These are phyloP conservation scores for Nitzschia inconspicua DNA, from an alignment of 108 stramenopile genomes.

Conservation along the genomic window DNA sequence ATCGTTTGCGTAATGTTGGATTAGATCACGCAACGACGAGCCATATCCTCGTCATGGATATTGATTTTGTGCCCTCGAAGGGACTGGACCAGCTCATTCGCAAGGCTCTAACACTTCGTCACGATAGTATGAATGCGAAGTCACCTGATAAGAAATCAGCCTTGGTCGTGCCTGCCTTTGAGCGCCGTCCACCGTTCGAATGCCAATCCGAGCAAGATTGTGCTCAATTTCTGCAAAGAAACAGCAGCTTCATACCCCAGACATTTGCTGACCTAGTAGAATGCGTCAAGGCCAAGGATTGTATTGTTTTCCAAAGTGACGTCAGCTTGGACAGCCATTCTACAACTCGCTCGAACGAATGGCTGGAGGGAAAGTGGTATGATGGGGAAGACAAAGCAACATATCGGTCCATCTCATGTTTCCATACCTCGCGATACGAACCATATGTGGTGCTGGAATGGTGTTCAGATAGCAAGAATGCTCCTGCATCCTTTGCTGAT, in stretches of 20 bases:
- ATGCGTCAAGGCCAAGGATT: conserved; percentile 53
- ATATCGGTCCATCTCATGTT: conserved; percentile 57
- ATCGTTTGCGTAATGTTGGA: conserved; percentile 86
- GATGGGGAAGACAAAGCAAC: conserved; percentile 14
- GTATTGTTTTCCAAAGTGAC: conserved; percentile 68
- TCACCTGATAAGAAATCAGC: conserved; percentile 21
- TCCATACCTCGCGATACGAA: conserved; percentile 81
- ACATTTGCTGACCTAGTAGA: conserved; percentile 57
- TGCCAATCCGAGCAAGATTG: conserved; percentile 46
- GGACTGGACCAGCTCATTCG: conserved; percentile 40
- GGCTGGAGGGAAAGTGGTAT: conserved; percentile 67
- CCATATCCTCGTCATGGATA: conserved; percentile 85
- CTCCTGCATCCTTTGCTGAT: too few relatives aligned
- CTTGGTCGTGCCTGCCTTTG: conserved; percentile 86
- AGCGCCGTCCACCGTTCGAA: conserved; percentile 40
- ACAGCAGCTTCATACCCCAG: conserved; percentile 60
- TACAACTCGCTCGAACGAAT: conserved; percentile 62
- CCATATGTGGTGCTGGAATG: conserved; percentile 83
- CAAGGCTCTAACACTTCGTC: background rate
- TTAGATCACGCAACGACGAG: conserved; percentile 76
- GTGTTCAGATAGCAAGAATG: conserved; percentile 51
- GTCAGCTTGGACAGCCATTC: conserved; percentile 84
- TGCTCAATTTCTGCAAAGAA: conserved; percentile 30
- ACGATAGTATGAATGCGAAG: background rate
- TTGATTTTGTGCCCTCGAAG: conserved; percentile 84